These are phyloP conservation scores for Xylariaceae sp. DNA, from an alignment of 2,329 filamentous ascomycete species.

Conservation along the genomic window DNA sequence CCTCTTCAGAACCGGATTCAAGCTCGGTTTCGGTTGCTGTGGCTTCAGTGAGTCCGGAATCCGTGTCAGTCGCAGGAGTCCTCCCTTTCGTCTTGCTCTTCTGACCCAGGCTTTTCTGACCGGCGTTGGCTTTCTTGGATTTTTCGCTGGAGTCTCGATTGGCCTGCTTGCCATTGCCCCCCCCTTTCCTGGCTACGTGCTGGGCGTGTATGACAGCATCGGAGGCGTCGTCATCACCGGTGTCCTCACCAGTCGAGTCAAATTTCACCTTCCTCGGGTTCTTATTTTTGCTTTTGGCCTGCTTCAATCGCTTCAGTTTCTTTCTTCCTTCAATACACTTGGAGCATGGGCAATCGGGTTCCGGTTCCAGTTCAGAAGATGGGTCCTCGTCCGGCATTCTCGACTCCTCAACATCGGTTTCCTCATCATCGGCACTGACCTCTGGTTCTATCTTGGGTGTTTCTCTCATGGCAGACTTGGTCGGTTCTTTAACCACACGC, in stretches of 20 bases:
- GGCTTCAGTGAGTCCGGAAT: conserved; percentile 4
- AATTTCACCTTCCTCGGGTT: background rate
- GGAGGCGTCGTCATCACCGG: conserved; percentile 1
- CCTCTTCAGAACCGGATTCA: conserved; percentile 11
- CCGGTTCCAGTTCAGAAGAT: conserved; percentile 19
- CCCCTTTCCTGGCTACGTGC: background rate
- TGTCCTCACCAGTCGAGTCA: background rate
- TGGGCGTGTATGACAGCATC: background rate
- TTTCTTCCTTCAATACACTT: conserved; percentile 25
- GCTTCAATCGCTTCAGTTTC: conserved; percentile 23
- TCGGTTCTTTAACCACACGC: conserved; percentile 15
- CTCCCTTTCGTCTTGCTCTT: conserved; percentile 4
- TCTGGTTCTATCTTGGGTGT: conserved; percentile 10
- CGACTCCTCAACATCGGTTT: conserved; percentile 13
- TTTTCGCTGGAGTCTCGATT: background rate
- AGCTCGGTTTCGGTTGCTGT: conserved; percentile 6
- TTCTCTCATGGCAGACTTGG: conserved; percentile 28
- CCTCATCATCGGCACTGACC: conserved; percentile 10
- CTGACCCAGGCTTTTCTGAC: conserved; percentile 4
- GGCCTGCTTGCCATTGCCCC: background rate
- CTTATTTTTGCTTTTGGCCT: conserved; percentile 13
- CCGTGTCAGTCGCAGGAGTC: background rate
- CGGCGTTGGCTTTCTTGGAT: background rate
- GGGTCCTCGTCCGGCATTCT: conserved; percentile 15
- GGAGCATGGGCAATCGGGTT: conserved; percentile 31